Evolutionary conservation across 169 alveolate genomes (phyloP), one percentile per base, ranked within the genome.

Genomic region (Eimeria acervulina): DNA sequence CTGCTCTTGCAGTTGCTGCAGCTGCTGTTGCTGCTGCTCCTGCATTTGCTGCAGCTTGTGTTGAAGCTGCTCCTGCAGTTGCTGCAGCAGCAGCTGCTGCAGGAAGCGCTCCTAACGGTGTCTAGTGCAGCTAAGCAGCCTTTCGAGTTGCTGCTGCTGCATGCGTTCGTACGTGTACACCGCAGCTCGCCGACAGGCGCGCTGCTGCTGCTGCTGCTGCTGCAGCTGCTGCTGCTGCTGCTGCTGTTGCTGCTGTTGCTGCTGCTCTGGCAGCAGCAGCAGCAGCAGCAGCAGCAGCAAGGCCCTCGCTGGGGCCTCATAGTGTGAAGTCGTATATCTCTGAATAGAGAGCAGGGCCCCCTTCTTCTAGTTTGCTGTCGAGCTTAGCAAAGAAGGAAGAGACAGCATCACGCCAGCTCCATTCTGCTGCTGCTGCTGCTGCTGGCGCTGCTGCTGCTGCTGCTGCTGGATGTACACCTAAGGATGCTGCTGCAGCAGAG

Each of bases 221-320:
- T 26, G 76, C 76, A 8, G 15, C 28, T 15, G 40, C 76, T 5
- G 76, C 76, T 15, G 76, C 76, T 17, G 28, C 7, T 7, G 15
- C 28, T 17, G 36, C 36, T 26, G 40, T 15, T 66, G 40, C 36
- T 66, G 76, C 76, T 66, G 76, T 17, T 28, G 76, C 76, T 66
- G 76, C 76, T 66, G 55, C 55, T 7, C 76, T 66, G 40, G 76
- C 36, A 26, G 76, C 76, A 26, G 36, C 76, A 66, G 76, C 76
- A 66, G 76, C 76, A 66, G 76, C 76, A 66, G 76, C 76, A 66
- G 36, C 76, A 66, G 36, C 76, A n/a, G n/a, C n/a, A n/a, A n/a
- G n/a, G n/a, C n/a, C n/a, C n/a, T n/a, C n/a, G n/a, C n/a, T n/a
- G n/a, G n/a, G 36, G 76, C 28, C 76, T 66, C 36, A 66, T 6